These are phyloP conservation scores for Nothomitra cinnamomea DNA, from an alignment of 2,329 filamentous ascomycete species.

Conservation along the genomic window DNA sequence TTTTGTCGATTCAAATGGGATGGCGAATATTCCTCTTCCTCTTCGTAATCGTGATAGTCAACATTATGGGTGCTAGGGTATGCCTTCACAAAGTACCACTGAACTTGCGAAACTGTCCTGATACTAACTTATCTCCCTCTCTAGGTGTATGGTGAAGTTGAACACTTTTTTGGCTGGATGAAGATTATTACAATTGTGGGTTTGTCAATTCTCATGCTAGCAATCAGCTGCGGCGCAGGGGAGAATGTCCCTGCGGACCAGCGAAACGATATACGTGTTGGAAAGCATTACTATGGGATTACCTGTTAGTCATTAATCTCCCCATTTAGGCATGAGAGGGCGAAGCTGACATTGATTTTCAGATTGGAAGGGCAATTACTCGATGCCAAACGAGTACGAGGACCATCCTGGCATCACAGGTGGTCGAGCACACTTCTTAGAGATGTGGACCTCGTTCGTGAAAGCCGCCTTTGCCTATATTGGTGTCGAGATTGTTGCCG, in stretches of 20 bases:
- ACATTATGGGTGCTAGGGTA: neutral
- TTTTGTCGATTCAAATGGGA: neutral
- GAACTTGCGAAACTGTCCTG: conserved; percentile 17
- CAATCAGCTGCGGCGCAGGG: conserved; percentile 4
- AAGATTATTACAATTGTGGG: conserved; percentile 23
- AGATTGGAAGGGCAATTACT: conserved; percentile 2
- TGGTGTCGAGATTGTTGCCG: conserved; percentile 24
- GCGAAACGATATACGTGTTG: too few relatives aligned
- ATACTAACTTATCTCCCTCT: conserved; percentile 21
- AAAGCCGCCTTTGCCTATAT: conserved; percentile 26
- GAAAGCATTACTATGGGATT: neutral
- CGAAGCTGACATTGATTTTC: neutral
- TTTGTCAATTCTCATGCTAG: conserved; percentile 7
- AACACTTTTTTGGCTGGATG: conserved; percentile 25
- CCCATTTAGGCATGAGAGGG: neutral
- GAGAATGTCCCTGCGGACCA: too few relatives aligned
- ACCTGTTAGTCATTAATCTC: neutral
- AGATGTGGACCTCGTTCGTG: conserved; percentile 21
- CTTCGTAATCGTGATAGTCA: neutral
- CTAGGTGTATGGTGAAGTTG: conserved; percentile 23
- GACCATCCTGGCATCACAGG: neutral
- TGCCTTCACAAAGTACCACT: neutral
- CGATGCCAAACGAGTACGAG: conserved; percentile 6
- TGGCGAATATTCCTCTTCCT: neutral
- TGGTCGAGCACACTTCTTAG: neutral